These are phyloP conservation scores for Yarrowia porcina DNA, from an alignment of 805 yeast species.

Conservation along the genomic window DNA sequence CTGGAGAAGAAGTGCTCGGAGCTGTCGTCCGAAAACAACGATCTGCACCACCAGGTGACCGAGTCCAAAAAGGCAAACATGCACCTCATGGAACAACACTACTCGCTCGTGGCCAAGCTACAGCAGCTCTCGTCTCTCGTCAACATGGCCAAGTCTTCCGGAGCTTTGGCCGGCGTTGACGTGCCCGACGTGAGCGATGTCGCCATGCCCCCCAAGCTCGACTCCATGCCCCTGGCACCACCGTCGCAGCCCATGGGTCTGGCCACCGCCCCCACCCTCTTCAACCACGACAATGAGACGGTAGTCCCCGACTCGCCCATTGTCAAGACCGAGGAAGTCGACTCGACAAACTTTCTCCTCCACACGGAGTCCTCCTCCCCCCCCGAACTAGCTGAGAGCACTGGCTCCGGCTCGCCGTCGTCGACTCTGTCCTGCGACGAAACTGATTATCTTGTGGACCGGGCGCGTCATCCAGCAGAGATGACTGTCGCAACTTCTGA, in stretches of 20 bases:
- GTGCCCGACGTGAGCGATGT: conserved; percentile 19
- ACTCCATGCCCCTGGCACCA: not conserved
- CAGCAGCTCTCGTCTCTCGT: conserved; percentile 29
- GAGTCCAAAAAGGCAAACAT: conserved; percentile 28
- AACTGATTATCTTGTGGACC: conserved; percentile 27
- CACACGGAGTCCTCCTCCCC: conserved; percentile 20
- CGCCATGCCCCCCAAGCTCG: not conserved
- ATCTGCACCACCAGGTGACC: conserved; percentile 31
- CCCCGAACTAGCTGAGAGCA: conserved; percentile 23
- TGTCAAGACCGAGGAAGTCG: conserved; percentile 23
- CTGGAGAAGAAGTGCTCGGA: conserved; percentile 55
- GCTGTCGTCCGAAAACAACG: conserved; percentile 34
- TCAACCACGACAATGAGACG: not conserved
- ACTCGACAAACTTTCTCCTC: conserved; percentile 20
- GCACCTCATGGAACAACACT: conserved; percentile 31
- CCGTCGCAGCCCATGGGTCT: not conserved
- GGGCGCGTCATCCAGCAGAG: conserved; percentile 38
- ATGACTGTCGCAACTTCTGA: conserved; percentile 30
- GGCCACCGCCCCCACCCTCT: not conserved
- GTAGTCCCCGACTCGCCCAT: conserved; percentile 23
- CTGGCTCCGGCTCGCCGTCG: conserved; percentile 30
- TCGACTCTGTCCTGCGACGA: conserved; percentile 30
- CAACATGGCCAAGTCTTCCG: conserved; percentile 30
- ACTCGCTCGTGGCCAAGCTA: conserved; percentile 29
- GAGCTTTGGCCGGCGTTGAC: conserved; percentile 29